phyloP scores from a whole-genome alignment of 208 protist genomes.

The Leishmania lainsoni region DNA sequence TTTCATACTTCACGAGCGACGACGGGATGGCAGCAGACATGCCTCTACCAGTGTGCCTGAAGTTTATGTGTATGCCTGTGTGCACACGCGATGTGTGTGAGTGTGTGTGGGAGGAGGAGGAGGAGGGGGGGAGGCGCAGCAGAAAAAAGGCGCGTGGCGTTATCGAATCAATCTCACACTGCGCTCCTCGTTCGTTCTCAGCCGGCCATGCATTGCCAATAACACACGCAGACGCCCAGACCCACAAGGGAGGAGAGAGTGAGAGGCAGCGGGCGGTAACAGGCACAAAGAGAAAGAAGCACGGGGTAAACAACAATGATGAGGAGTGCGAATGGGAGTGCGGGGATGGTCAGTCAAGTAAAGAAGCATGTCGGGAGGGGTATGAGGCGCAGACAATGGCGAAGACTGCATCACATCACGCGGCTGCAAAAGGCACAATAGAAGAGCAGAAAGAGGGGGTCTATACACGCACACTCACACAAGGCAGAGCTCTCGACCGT shows the following conservation, averaged over 20 bases:
- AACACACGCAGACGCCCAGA: neutral
- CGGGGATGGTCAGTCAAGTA: neutral
- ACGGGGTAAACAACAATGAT: neutral
- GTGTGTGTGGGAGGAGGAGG: neutral
- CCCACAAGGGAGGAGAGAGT: neutral
- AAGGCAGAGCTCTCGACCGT: neutral
- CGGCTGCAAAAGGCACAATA: neutral
- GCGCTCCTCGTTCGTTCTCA: neutral
- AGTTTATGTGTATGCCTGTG: neutral
- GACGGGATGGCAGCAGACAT: conserved; percentile 35
- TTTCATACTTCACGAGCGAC: conserved; percentile 91
- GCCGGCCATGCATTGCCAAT: neutral
- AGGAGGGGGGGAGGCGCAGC: neutral
- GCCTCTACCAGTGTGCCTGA: neutral
- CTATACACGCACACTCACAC: neutral
- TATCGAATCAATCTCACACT: neutral
- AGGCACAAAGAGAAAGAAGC: neutral
- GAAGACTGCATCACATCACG: neutral
- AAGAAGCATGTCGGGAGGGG: neutral
- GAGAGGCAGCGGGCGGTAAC: neutral
- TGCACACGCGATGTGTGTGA: neutral
- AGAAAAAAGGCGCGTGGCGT: neutral
- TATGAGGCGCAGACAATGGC: neutral
- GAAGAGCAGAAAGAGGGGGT: neutral
- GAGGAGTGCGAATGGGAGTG: neutral